phyloP scores from a whole-genome alignment of 2,329 filamentous ascomycete species.

The Aureobasidium sp. region DNA sequence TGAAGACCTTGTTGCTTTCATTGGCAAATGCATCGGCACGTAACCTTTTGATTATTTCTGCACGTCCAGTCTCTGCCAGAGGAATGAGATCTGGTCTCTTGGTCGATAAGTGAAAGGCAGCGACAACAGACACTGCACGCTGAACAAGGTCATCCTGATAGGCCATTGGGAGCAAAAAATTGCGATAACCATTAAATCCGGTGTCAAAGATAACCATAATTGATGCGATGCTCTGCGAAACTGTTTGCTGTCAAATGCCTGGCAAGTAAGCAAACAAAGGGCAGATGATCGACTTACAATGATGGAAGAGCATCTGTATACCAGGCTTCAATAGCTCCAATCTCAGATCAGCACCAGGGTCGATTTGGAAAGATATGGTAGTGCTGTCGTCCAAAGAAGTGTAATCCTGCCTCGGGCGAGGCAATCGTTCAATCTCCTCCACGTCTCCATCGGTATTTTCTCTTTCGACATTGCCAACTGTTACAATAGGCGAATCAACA shows the following conservation, averaged over 20 bases:
- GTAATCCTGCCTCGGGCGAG: background rate
- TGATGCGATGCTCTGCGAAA: constrained; percentile 32
- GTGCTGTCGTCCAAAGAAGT: background rate
- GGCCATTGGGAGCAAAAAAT: constrained; percentile 36
- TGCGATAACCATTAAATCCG: constrained; percentile 33
- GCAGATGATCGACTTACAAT: background rate
- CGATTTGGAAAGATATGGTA: background rate
- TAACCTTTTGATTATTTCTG: constrained; percentile 32
- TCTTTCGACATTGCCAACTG: background rate
- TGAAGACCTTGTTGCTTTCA: constrained; percentile 29
- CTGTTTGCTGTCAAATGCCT: background rate
- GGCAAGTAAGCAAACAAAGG: background rate
- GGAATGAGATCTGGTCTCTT: constrained; percentile 26
- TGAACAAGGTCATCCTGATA: constrained; percentile 31
- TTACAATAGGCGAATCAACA: background rate
- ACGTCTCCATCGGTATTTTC: background rate
- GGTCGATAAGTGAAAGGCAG: constrained; percentile 34
- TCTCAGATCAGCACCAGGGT: background rate
- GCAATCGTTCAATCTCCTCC: background rate
- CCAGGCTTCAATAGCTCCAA: constrained; percentile 7
- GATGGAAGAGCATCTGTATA: constrained; percentile 6
- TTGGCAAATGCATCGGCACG: constrained; percentile 27
- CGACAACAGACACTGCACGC: constrained; percentile 34
- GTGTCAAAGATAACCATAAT: constrained; percentile 36
- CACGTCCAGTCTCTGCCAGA: constrained; percentile 30